Percentiles rank a stretch among this genome's conserved stretches.
Evolutionary conservation across 345 rosid genomes (phyloP).

Genomic region (Pugionium dolabratum): DNA sequence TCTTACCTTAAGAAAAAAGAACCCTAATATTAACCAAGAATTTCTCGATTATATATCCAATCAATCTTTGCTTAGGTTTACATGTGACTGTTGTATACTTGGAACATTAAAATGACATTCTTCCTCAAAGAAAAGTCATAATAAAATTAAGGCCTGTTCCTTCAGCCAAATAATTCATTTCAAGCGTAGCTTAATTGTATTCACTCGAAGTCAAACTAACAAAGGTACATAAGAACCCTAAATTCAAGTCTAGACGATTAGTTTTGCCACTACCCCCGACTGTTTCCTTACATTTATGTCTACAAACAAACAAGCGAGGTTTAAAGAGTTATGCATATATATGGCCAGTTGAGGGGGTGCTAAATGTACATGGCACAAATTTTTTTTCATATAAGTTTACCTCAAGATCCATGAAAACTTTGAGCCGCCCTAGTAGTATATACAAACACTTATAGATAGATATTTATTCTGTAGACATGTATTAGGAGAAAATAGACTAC

Average conservation of each 20-base stretch:
- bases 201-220: not conserved
- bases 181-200: not conserved
- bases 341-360: too few relatives aligned
- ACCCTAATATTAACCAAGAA: not conserved
- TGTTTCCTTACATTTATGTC: not conserved
- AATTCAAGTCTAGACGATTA: constrained; percentile 1
- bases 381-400: too few relatives aligned
- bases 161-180: not conserved
- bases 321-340: too few relatives aligned
- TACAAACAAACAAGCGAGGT: too few relatives aligned
- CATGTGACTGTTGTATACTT: constrained; percentile 2
- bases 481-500: not conserved
- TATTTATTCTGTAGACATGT: too few relatives aligned
- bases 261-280: not conserved
- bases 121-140: not conserved
- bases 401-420: too few relatives aligned
- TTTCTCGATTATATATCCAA: not conserved
- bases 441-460: too few relatives aligned
- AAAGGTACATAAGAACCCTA: constrained; percentile 15
- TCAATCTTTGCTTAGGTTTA: not conserved
- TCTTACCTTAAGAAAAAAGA: not conserved
- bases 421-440: too few relatives aligned
- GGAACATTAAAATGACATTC: constrained; percentile 1
- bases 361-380: too few relatives aligned
- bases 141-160: not conserved